phyloP scores from a whole-genome alignment of 2,329 filamentous ascomycete genomes.

The Pleomassaria siparia region DNA sequence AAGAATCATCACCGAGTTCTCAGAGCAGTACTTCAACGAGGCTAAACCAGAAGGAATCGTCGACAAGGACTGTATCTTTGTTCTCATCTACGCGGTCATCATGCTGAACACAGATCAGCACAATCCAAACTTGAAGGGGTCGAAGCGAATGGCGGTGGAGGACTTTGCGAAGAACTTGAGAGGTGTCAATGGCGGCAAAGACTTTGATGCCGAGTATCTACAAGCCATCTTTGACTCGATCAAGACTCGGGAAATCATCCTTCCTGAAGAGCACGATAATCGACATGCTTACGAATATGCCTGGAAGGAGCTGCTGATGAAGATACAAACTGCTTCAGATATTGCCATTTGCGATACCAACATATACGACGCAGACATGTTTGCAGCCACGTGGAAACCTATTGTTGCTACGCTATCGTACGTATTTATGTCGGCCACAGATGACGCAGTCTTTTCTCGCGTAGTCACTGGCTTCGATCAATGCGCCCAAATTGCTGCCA shows the following conservation, averaged over 20 bases:
- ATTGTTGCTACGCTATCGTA: constrained; percentile 94
- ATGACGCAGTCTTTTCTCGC: constrained; percentile 91
- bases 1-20: constrained; percentile 83
- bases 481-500: constrained; percentile 87
- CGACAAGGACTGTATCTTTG: constrained; percentile 83
- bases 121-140: constrained; percentile 80
- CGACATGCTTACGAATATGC: constrained; percentile 96
- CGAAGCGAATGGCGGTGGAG: constrained; percentile 79
- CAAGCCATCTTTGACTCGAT: constrained; percentile 89
- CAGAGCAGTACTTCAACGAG: constrained; percentile 77
- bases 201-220: constrained; percentile 83
- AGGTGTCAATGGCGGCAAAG: constrained; percentile 80
- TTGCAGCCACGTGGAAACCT: constrained; percentile 91
- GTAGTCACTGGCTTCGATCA: constrained; percentile 96
- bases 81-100: constrained; percentile 94
- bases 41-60: constrained; percentile 73
- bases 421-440: constrained; percentile 97
- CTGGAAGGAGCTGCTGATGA: constrained; percentile 90
- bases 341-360: constrained; percentile 85
- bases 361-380: constrained; percentile 97
- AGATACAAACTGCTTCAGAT: constrained; percentile 74
- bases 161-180: constrained; percentile 89
- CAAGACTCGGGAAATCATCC: constrained; percentile 88
- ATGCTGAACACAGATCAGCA: constrained; percentile 97
- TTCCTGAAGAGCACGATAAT: constrained; percentile 96